A percentile compares a stretch with the other conserved stretches of the same genome.
Conservation (phyloP, 257 asterid genomes). For the Capsicum pubescens region DNA sequence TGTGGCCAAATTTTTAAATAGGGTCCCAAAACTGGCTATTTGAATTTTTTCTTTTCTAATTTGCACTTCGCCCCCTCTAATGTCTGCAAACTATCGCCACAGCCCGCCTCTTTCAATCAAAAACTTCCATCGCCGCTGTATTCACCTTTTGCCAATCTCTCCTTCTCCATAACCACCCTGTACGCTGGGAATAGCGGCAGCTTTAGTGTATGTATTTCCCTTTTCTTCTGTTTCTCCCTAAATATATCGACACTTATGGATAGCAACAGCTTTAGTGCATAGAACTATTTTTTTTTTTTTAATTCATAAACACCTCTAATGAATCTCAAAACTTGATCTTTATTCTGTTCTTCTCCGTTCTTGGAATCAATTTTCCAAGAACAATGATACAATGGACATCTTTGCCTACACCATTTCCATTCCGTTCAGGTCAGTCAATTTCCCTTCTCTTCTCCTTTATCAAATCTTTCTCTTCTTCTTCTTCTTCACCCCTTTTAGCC, state of each 20-base stretch:
- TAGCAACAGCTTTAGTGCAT: no score
- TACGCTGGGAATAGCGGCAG: no score
- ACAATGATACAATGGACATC: conserved; percentile 21
- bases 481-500: background rate
- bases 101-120: conserved; percentile 8
- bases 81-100: background rate
- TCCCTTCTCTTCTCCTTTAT: background rate
- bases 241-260: no score
- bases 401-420: background rate
- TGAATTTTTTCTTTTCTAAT: background rate
- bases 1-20: background rate
- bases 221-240: no score
- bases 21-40: background rate
- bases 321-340: conserved; percentile 14
- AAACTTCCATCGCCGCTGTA: conserved; percentile 22
- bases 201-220: no score
- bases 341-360: background rate
- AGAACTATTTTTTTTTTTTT: no score
- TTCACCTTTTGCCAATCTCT: no score
- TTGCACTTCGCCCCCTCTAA: background rate
- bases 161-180: no score
- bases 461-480: background rate
- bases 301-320: background rate
- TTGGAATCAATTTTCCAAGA: conserved; percentile 19
- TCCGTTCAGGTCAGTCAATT: conserved; percentile 25